Evolutionary conservation across 345 rosid species (phyloP).

Genomic region (Salix brachista): DNA sequence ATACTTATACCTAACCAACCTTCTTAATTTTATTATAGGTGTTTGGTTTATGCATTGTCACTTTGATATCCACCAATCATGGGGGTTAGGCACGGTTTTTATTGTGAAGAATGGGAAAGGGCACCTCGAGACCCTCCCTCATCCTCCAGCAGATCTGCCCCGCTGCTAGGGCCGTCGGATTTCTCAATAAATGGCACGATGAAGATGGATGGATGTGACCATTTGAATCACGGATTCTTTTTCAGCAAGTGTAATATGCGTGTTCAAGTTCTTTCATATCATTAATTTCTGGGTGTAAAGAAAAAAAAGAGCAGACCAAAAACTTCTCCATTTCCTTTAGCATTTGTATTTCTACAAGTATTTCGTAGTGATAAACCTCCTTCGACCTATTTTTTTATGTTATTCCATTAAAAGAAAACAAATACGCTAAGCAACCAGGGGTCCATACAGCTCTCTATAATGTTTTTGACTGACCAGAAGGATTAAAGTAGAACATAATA

Average conservation of each 20-base stretch:
- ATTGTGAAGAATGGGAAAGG: slow-evolving; percentile 69
- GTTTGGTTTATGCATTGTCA: slow-evolving; percentile 93
- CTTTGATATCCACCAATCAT: slow-evolving; percentile 66
- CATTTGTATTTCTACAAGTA: too few species aligned
- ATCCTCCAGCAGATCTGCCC: slow-evolving; percentile 75
- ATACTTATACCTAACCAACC: background rate
- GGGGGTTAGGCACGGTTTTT: slow-evolving; percentile 74
- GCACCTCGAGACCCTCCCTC: slow-evolving; percentile 55
- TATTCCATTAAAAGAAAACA: too few species aligned
- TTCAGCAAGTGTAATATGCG: slow-evolving; percentile 18
- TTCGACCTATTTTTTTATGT: too few species aligned
- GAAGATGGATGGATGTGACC: background rate
- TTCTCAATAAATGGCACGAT: background rate
- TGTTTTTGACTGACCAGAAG: too few species aligned
- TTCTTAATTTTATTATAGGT: slow-evolving; percentile 32
- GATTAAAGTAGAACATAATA: too few species aligned
- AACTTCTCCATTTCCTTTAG: slow-evolving; percentile 9
- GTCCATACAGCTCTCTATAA: too few species aligned
- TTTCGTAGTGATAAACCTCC: too few species aligned
- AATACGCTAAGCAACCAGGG: too few species aligned
- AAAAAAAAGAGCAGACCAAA: slow-evolving; percentile 15
- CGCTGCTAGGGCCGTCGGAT: slow-evolving; percentile 39
- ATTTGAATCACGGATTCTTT: slow-evolving; percentile 28
- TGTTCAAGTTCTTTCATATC: slow-evolving; percentile 10
- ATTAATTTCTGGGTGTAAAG: slow-evolving; percentile 21